Evolutionary conservation across 345 rosid genomes (phyloP), one percentile per base, ranked within the genome.

Genomic region (Garcia nutans): DNA sequence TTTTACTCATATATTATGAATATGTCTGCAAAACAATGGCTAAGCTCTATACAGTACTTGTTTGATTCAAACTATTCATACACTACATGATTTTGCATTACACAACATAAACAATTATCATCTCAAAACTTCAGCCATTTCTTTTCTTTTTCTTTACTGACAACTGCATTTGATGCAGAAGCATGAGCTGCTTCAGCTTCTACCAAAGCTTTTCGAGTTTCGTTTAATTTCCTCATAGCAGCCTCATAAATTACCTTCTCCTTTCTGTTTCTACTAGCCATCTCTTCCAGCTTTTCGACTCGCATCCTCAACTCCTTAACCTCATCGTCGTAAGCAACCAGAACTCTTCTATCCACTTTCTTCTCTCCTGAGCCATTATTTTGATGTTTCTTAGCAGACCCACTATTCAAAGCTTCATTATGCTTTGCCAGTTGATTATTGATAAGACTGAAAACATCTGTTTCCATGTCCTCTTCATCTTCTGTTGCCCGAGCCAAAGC

Each of bases 41-140:
- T 47, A 67, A 45, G 24, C 54, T 10, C 23, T 45, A 10, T 26
- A 8, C 42, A 42, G 24, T 65, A n/a, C 6, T n/a, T n/a, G n/a
- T 24, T 26, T 47, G 68, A 15, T 37, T 37, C 41, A 37, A 37
- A 37, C 41, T 62, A 28, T 16, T 8, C 37, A 68, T 68, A 6
- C 54, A 52, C 33, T 47, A 12, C 3, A 68, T 68, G 23, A 41
- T 20, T 22, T 58, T 50, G 55, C 31, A 23, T 58, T 23, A 22
- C 28, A 58, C 63, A n/a, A 5, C 24, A n/a, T n/a, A 10, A 8
- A 16, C 17, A 6, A 52, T 20, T 20, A 57, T 13, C 42, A 22
- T 8, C 50, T 86, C 84, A 93, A 81, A 96, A 93, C 87, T 92
- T 89, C 4, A 92, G 97, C 98, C 97, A 93, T 86, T 85, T 92